Evolutionary conservation across 1,284 basidiomycete species (phyloP).

Genomic region (Apiotrichum porosum): DNA sequence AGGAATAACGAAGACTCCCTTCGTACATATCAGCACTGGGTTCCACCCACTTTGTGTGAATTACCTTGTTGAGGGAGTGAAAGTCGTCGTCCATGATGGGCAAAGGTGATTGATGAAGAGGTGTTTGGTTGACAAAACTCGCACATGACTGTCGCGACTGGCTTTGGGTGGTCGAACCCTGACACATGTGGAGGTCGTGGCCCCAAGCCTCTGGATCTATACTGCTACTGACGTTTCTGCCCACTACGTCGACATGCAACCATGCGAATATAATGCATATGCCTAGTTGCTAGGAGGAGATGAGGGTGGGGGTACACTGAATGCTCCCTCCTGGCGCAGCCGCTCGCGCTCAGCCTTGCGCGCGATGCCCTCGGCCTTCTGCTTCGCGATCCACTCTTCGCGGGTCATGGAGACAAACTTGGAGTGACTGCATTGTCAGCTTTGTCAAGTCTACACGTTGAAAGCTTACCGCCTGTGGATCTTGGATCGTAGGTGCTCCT

Average conservation of each 20-base stretch:
- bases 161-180: no score
- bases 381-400: conserved; percentile 23
- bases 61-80: conserved; percentile 36
- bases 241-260: no score
- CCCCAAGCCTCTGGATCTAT: no score
- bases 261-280: no score
- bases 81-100: conserved; percentile 25
- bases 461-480: conserved; percentile 54
- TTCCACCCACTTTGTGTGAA: no score
- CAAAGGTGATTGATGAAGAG: neutral
- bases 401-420: conserved; percentile 1
- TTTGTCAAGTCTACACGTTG: neutral
- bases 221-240: no score
- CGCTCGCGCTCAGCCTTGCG: conserved; percentile 20
- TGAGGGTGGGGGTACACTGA: no score
- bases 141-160: neutral
- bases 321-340: neutral
- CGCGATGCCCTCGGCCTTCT: conserved; percentile 16
- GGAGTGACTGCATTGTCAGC: neutral
- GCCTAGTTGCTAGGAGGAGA: no score
- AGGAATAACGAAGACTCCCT: conserved; percentile 39
- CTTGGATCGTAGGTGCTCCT: conserved; percentile 59
- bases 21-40: no score
- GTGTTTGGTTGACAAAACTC: neutral
- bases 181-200: no score